A percentile compares a stretch with the other conserved stretches of the same genome.
These are phyloP conservation scores for Hypoxylon perforatum DNA, from an alignment of 495 filamentous ascomycete species.

Conservation along the genomic window DNA sequence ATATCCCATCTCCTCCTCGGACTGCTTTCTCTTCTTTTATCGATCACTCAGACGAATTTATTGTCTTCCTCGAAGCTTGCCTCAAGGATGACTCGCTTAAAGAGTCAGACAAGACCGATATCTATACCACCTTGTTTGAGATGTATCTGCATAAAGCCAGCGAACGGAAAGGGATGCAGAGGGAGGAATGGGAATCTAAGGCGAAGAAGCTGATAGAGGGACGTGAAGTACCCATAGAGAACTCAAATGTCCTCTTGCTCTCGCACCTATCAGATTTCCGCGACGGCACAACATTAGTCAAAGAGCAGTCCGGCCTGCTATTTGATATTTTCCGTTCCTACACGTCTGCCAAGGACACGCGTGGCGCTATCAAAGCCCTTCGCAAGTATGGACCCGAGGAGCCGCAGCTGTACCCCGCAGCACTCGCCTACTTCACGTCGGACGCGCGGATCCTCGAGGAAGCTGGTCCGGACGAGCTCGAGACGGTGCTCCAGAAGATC, in stretches of 20 bases:
- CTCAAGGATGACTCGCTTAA: constrained; percentile 73
- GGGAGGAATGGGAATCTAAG: constrained; percentile 86
- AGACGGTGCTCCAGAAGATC: constrained; percentile 84
- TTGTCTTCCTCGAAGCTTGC: constrained; percentile 88
- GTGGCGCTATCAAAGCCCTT: constrained; percentile 87
- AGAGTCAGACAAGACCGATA: constrained; percentile 77
- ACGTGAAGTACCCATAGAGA: constrained; percentile 83
- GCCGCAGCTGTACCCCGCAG: constrained; percentile 91
- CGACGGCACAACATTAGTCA: constrained; percentile 90
- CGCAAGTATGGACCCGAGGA: constrained; percentile 92
- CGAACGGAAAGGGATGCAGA: constrained; percentile 70
- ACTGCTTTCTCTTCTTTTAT: constrained; percentile 97
- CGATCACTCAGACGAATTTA: constrained; percentile 90
- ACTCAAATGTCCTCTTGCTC: constrained; percentile 90
- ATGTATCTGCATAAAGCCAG: constrained; percentile 94
- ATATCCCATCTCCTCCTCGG: constrained; percentile 80
- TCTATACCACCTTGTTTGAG: constrained; percentile 96
- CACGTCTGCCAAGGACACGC: constrained; percentile 91
- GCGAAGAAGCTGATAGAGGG: constrained; percentile 85
- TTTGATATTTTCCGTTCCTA: constrained; percentile 98
- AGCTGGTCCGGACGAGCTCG: constrained; percentile 84
- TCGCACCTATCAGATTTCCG: constrained; percentile 91
- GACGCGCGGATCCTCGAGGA: constrained; percentile 83
- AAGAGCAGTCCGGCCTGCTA: constrained; percentile 89
- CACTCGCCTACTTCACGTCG: constrained; percentile 92